Base-by-base conservation (phyloP, 345 rosid genomes). In the Acer negundo region DNA sequence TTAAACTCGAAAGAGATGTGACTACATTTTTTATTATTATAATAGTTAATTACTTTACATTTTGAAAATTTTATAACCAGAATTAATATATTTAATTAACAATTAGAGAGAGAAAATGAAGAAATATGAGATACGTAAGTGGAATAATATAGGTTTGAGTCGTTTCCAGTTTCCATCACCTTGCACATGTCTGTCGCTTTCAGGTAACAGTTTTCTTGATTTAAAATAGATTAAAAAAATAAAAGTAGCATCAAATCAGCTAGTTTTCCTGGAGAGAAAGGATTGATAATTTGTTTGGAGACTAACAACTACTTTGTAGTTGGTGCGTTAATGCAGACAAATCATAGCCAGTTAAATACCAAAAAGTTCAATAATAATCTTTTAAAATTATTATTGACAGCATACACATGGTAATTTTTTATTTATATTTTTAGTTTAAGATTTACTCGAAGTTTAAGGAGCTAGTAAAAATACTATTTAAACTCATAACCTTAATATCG, bases 171-270 rank as follows among this genome's bases (percentile, higher is more conserved):
- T 10, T 10, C 49, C 63, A 42, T 11, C n/a, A 62, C 63, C 9
- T 61, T 47, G 81, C 91, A 86, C 91, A 85, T 84, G 91, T 53
- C 81, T 77, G 84, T 81, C 89, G 77, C 84, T 73, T 62, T 86
- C 89, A 19, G 62, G 62, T 24, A 62, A 35, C 85, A 64, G 65
- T 19, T 26, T 79, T 64, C 35, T 13, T 53, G 47, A 42, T 75
- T 16, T 49, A 75, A 55, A 38, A 6, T 47, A 65, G 35, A 22
- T 46, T 0, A 11, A 0, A 31, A 31, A 31, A 31, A 22, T 2
- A 6, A n/a, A 28, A 17, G 44, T 2, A 6, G 47, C 3, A 64
- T 10, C 63, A 77, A 46, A 46, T 40, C 65, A 5, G 40, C 15
- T 22, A 44, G 42, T 31, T 51, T 40, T 47, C 72, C 64, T 17